Percentiles rank a stretch among this genome's conserved stretches.
Conservation (phyloP, 1,284 basidiomycete genomes). For the Ganoderma boninense region DNA sequence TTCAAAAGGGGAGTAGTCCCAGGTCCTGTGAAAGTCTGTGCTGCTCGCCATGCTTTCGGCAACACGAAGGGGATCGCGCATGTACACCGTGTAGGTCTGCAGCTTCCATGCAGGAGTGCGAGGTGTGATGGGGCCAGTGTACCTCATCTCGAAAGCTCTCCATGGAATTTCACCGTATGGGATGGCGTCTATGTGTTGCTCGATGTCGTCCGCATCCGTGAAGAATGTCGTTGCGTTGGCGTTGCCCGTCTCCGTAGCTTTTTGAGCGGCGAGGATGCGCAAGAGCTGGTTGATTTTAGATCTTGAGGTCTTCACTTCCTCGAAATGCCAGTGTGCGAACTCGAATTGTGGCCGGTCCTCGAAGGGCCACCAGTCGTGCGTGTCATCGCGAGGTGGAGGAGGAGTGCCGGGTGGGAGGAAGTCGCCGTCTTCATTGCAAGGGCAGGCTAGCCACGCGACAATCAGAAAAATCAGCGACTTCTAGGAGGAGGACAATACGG, state of each 20-base stretch:
- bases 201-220: background rate
- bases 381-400: too few species aligned
- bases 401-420: too few species aligned
- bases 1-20: constrained; percentile 4
- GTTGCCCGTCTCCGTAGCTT: background rate
- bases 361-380: too few species aligned
- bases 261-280: background rate
- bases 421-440: too few species aligned
- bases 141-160: background rate
- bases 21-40: background rate
- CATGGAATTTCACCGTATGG: background rate
- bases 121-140: background rate
- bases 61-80: background rate
- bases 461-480: too few species aligned
- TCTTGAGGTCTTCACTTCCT: background rate
- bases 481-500: too few species aligned
- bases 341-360: background rate
- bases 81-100: background rate
- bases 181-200: background rate
- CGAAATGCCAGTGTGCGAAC: background rate
- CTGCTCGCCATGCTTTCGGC: constrained; percentile 8
- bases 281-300: background rate
- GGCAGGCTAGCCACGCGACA: too few species aligned
- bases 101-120: background rate
- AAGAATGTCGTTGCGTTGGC: background rate